Percentiles rank a stretch among this genome's conserved stretches.
Evolutionary conservation across 768 basidiomycete species (phyloP).

Genomic region (Lentinus tigrinus): DNA sequence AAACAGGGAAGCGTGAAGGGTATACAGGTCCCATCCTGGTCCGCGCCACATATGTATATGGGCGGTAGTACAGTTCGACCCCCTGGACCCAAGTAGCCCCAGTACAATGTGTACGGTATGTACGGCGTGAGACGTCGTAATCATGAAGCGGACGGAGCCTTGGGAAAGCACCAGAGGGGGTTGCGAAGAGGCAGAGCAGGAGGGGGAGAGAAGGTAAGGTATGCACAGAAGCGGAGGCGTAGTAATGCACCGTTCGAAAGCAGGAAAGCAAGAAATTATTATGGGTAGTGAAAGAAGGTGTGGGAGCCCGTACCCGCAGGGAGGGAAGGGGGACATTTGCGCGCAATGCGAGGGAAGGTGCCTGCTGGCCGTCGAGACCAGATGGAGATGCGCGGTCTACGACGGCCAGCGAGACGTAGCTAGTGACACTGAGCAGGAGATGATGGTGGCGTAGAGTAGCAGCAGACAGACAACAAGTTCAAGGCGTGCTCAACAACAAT

Average conservation of each 20-base stretch:
- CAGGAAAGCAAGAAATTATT: neutral
- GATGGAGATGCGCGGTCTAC: neutral
- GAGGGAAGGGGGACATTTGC: neutral
- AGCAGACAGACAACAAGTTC: neutral
- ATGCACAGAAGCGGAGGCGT: neutral
- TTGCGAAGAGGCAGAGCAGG: neutral
- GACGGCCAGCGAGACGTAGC: constrained; percentile 10
- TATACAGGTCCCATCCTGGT: neutral
- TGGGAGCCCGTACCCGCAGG: neutral
- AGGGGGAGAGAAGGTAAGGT: neutral
- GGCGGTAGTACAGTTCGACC: neutral
- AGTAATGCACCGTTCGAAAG: neutral
- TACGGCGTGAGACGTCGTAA: no score
- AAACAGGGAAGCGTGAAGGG: neutral
- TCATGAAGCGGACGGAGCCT: neutral
- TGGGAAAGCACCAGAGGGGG: neutral
- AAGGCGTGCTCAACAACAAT: neutral
- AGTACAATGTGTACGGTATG: no score
- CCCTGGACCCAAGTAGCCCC: neutral
- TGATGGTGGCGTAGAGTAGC: neutral
- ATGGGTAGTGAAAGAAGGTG: neutral
- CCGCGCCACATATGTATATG: no score
- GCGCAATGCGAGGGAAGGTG: neutral
- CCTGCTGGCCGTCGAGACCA: constrained; percentile 16
- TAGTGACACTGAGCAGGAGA: neutral